phyloP scores from a whole-genome alignment of 306 rosid genomes.

The Castanea sativa region DNA sequence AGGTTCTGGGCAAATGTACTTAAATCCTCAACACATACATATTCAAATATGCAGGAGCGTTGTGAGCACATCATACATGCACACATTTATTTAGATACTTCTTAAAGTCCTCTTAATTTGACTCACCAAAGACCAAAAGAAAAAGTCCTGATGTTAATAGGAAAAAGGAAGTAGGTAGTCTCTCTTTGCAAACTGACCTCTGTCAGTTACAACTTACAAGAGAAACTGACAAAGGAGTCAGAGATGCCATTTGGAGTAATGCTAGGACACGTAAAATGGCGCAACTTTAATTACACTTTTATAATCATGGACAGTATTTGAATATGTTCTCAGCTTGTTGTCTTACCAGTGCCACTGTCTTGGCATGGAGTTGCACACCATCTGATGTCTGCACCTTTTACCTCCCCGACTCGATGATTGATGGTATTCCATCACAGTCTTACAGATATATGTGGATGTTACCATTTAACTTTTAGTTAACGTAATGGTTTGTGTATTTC shows the following conservation, averaged over 20 bases:
- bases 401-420: neutral
- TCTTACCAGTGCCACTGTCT: neutral
- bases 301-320: neutral
- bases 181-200: neutral
- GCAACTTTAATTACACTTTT: neutral
- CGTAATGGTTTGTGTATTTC: too few species aligned
- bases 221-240: too few species aligned
- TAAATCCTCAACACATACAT: neutral
- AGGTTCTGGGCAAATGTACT: too few species aligned
- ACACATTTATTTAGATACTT: neutral
- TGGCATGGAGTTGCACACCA: neutral
- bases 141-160: too few species aligned
- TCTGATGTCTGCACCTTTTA: neutral
- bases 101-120: neutral
- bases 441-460: too few species aligned
- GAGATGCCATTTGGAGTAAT: too few species aligned
- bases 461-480: neutral
- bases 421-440: too few species aligned
- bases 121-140: too few species aligned
- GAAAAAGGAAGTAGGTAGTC: neutral
- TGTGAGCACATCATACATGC: neutral
- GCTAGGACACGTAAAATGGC: too few species aligned
- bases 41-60: neutral
- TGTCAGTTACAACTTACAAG: neutral
- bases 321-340: neutral